Evolutionary conservation across 345 rosid species (phyloP).

Genomic region (Salix brachista): DNA sequence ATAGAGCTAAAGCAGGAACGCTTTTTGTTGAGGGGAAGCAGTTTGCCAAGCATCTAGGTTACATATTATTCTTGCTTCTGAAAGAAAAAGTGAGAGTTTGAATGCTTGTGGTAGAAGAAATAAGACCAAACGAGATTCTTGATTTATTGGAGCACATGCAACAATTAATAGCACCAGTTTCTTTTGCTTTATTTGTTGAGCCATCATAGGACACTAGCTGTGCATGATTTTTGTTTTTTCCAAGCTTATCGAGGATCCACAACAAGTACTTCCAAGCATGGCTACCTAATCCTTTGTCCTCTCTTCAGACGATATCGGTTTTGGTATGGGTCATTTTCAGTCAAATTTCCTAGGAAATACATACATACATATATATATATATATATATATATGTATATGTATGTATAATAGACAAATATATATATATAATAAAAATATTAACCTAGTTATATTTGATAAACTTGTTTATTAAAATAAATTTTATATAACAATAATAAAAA

Average conservation of each 20-base stretch:
- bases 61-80: constrained; percentile 15
- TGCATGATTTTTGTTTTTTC: constrained; percentile 19
- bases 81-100: constrained; percentile 25
- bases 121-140: constrained; percentile 32
- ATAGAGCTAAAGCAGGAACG: no score
- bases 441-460: no score
- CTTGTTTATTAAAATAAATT: no score
- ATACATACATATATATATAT: no score
- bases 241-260: constrained; percentile 22
- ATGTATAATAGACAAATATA: no score
- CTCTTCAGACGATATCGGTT: constrained; percentile 18
- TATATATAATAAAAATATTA: no score
- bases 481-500: no score
- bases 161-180: constrained; percentile 41
- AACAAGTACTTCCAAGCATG: constrained; percentile 23
- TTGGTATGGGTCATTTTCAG: constrained; percentile 44
- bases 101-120: constrained; percentile 52
- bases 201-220: constrained; percentile 35
- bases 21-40: background rate
- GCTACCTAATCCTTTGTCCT: constrained; percentile 29
- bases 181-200: constrained; percentile 54
- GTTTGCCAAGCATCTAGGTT: background rate
- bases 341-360: background rate
- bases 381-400: no score
- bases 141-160: constrained; percentile 46